Evolutionary conservation across 2,329 filamentous ascomycete genomes (phyloP).

Genomic region (Epichloe amarillans): DNA sequence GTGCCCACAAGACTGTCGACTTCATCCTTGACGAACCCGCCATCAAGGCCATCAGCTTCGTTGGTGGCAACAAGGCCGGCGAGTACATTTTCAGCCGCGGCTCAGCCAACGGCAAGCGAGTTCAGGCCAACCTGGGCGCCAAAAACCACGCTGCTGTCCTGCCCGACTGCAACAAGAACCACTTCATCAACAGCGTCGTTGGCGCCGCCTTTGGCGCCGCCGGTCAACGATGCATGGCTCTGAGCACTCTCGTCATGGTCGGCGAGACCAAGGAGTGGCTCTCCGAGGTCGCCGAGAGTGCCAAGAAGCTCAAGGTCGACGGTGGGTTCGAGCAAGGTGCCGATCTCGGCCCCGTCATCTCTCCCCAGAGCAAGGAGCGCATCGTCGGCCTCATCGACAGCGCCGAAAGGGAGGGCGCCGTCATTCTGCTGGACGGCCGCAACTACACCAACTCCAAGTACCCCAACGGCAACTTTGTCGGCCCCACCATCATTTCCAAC

Average conservation of each 20-base stretch:
- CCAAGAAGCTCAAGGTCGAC: slow-evolving; percentile 59
- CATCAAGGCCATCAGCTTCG: slow-evolving; percentile 80
- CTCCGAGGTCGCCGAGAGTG: slow-evolving; percentile 61
- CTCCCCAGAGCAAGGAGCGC: slow-evolving; percentile 61
- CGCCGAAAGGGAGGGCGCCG: slow-evolving; percentile 69
- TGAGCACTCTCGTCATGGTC: slow-evolving; percentile 71
- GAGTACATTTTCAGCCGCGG: slow-evolving; percentile 74
- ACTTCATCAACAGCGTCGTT: slow-evolving; percentile 71
- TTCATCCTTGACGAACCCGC: slow-evolving; percentile 75
- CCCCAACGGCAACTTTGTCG: slow-evolving; percentile 75
- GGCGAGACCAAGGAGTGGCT: slow-evolving; percentile 79
- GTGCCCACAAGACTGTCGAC: slow-evolving; percentile 67
- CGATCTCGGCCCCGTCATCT: slow-evolving; percentile 73
- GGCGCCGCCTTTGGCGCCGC: slow-evolving; percentile 77
- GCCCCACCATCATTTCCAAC: slow-evolving; percentile 70
- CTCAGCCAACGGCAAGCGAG: slow-evolving; percentile 75
- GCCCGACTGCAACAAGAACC: slow-evolving; percentile 82
- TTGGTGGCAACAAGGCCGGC: slow-evolving; percentile 76
- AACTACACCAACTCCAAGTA: slow-evolving; percentile 65
- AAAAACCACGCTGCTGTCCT: slow-evolving; percentile 82
- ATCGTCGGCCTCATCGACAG: slow-evolving; percentile 65
- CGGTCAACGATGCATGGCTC: slow-evolving; percentile 76
- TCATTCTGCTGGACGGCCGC: slow-evolving; percentile 68
- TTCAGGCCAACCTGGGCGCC: slow-evolving; percentile 75
- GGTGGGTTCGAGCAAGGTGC: slow-evolving; percentile 71